Conservation (phyloP, 306 rosid species). For the Vigna unguiculata region DNA sequence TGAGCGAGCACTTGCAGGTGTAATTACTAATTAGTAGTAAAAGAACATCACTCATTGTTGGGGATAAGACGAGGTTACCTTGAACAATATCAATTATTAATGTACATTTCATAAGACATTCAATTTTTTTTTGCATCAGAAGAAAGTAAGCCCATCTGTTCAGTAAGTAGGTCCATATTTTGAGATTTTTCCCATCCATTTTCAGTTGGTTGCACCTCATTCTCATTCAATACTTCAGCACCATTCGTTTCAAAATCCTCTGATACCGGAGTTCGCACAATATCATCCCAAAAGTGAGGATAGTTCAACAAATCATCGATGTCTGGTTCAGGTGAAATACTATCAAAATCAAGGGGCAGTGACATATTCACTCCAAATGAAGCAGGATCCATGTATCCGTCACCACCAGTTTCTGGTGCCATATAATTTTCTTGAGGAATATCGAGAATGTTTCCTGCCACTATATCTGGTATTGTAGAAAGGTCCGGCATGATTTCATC, state of each 20-base stretch:
- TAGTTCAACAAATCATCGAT: constrained; percentile 62
- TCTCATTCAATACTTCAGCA: constrained; percentile 46
- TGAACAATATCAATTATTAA: constrained; percentile 28
- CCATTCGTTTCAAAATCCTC: constrained; percentile 56
- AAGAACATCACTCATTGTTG: constrained; percentile 8
- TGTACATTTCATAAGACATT: constrained; percentile 49
- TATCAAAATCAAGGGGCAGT: constrained; percentile 62
- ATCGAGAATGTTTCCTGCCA: constrained; percentile 51
- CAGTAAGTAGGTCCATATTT: constrained; percentile 71
- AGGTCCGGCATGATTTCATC: constrained; percentile 64
- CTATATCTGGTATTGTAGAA: constrained; percentile 58
- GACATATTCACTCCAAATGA: constrained; percentile 51
- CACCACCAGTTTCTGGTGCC: constrained; percentile 49
- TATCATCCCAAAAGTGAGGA: constrained; percentile 58
- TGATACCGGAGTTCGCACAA: constrained; percentile 52
- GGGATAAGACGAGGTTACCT: background rate
- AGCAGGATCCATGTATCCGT: constrained; percentile 53
- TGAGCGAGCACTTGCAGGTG: constrained; percentile 27
- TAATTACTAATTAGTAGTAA: constrained; percentile 8
- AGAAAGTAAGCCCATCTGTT: constrained; percentile 77
- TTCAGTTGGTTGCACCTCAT: constrained; percentile 57
- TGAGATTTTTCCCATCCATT: constrained; percentile 63
- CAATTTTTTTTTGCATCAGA: constrained; percentile 60
- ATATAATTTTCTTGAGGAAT: constrained; percentile 52
- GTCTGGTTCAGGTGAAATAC: constrained; percentile 60